Base-by-base conservation (phyloP, 139 green algal genomes). In the Diplosphaera chodatii region DNA sequence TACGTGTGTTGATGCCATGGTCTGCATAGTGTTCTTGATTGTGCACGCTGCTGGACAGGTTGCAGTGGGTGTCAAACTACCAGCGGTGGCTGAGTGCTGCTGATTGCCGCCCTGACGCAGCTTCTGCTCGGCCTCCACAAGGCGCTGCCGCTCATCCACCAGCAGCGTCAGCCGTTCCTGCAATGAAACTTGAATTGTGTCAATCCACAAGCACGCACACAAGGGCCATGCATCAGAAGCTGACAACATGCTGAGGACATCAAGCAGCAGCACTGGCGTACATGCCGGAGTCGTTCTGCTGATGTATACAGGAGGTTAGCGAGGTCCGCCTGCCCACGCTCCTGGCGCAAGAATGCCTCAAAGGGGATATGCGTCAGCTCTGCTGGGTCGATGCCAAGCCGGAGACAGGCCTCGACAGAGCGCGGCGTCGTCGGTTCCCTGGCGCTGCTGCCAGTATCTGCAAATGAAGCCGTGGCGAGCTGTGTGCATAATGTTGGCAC, bases 371-470 rank as follows among this genome's bases (percentile, higher is more conserved):
- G 87, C 37, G 81, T 72, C 33, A 96, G 85, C 40, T 90, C 82
- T 23, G 82, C 32, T 5, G 91, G 91, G 79, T 97, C 91, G 64
- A 96, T 86, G 31, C 91, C 91, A 18, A 94, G 67, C 0, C 84
- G 72, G 63, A 94, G 86, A 79, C 88, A 97, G 0, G 91, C 88
- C 71, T 96, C 84, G 15, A 95, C 82, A 21, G 85, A 92, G 27
- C 89, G 83, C 0, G 91, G 89, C 70, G 82, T 91, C 40, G 81
- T 91, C 48, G 88, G 89, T 31, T 91, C 82, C 32, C 89, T 77
- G 20, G 37, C 37, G 37, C 10, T 48, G 37, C 37, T 48, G 37
- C n/a, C n/a, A n/a, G n/a, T n/a, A n/a, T n/a, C n/a, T n/a, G n/a
- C n/a, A n/a, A n/a, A n/a, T n/a, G n/a, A n/a, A n/a, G n/a, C n/a